Evolutionary conservation across 2,329 filamentous ascomycete species (phyloP).

Genomic region (Cadophora gregata): DNA sequence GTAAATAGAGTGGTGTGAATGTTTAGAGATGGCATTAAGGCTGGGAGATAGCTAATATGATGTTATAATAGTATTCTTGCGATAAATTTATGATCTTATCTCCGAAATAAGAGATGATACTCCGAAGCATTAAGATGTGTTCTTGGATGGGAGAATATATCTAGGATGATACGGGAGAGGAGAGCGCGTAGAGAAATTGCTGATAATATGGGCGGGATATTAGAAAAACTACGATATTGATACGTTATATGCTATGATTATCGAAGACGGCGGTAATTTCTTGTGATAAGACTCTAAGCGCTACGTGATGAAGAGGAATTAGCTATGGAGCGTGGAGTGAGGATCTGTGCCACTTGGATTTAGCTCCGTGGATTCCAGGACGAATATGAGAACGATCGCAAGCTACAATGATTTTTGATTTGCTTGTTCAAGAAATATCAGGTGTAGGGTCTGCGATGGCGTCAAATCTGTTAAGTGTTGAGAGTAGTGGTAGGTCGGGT

Average conservation of each 20-base stretch:
- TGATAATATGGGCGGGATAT: not conserved
- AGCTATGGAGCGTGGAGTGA: too few relatives aligned
- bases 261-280: not conserved
- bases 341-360: too few relatives aligned
- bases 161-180: not conserved
- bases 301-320: too few relatives aligned
- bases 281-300: too few relatives aligned
- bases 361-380: too few relatives aligned
- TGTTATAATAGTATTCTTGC: not conserved
- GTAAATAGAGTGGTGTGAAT: not conserved
- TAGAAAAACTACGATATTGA: not conserved
- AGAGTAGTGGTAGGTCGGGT: not conserved
- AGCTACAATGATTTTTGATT: too few relatives aligned
- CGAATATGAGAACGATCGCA: too few relatives aligned
- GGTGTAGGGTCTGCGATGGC: not conserved
- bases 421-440: not conserved
- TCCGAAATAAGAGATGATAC: slow-evolving; percentile 1
- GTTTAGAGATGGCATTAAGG: not conserved
- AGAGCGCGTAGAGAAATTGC: slow-evolving; percentile 9
- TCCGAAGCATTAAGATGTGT: not conserved
- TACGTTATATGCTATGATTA: not conserved
- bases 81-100: not conserved
- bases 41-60: not conserved
- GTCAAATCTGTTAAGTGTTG: not conserved
- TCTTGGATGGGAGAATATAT: not conserved